Conservation (phyloP, 495 filamentous ascomycete species). For the Evernia prunastri region DNA sequence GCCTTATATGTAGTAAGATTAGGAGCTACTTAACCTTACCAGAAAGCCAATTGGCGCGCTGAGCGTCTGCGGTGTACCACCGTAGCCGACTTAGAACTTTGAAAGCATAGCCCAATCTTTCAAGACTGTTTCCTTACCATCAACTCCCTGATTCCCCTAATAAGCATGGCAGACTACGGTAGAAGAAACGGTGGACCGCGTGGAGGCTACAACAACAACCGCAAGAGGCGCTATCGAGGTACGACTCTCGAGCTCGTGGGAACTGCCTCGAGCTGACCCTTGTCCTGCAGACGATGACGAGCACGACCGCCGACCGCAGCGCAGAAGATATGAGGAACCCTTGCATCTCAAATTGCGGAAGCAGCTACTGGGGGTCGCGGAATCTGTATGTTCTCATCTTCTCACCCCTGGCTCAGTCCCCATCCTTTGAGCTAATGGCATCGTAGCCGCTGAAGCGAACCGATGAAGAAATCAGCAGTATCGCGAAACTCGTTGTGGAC, state of each 20-base stretch:
- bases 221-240: conserved; percentile 62
- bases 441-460: conserved; percentile 61
- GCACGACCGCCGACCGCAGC: conserved; percentile 62
- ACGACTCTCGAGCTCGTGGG: not conserved
- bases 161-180: conserved; percentile 67
- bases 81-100: not conserved
- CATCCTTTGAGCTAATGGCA: conserved; percentile 23
- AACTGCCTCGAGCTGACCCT: conserved; percentile 14
- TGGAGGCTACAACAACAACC: conserved; percentile 53
- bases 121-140: not conserved
- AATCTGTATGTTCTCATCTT: conserved; percentile 54
- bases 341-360: conserved; percentile 67
- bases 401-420: not conserved
- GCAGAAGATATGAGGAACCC: conserved; percentile 75
- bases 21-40: too few relatives aligned
- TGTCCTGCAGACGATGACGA: conserved; percentile 64
- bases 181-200: conserved; percentile 52
- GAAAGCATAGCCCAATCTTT: not conserved
- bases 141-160: not conserved
- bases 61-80: not conserved
- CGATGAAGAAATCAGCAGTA: conserved; percentile 70
- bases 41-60: conserved; percentile 1
- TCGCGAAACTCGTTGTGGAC: conserved; percentile 69
- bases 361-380: conserved; percentile 75
- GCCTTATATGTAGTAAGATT: not conserved